phyloP scores from a whole-genome alignment of 305 asterid genomes.

The Fraxinus dipetala region DNA sequence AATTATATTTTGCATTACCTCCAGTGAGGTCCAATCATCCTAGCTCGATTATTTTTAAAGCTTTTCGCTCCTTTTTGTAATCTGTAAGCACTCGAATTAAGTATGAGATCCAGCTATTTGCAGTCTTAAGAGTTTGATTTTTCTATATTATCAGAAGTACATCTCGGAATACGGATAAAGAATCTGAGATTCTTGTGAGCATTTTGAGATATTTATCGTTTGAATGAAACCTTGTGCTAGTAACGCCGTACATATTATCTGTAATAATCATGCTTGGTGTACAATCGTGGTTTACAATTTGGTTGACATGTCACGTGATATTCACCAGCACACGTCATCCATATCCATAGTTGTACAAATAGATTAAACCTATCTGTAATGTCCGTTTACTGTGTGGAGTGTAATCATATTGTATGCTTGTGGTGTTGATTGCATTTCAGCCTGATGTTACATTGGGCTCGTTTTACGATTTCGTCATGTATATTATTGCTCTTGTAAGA shows the following conservation, averaged over 20 bases:
- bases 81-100: not conserved
- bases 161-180: not conserved
- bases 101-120: constrained; percentile 1
- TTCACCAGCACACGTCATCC: not conserved
- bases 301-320: not conserved
- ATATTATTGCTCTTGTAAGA: not conserved
- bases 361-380: not conserved
- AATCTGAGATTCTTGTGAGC: not conserved
- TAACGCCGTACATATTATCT: not conserved
- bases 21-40: not conserved
- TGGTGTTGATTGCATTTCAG: not conserved
- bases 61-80: not conserved
- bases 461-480: not conserved
- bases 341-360: not conserved
- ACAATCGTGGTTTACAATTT: not conserved
- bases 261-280: not conserved
- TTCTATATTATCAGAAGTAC: not conserved
- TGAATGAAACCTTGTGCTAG: not conserved
- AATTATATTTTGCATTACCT: not conserved
- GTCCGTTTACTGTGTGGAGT: not conserved
- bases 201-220: not conserved
- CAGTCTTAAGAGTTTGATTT: not conserved
- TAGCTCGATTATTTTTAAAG: not conserved
- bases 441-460: not conserved
- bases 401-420: not conserved